These are phyloP conservation scores for Willaertia magna DNA, from an alignment of 208 protist species.

Conservation along the genomic window DNA sequence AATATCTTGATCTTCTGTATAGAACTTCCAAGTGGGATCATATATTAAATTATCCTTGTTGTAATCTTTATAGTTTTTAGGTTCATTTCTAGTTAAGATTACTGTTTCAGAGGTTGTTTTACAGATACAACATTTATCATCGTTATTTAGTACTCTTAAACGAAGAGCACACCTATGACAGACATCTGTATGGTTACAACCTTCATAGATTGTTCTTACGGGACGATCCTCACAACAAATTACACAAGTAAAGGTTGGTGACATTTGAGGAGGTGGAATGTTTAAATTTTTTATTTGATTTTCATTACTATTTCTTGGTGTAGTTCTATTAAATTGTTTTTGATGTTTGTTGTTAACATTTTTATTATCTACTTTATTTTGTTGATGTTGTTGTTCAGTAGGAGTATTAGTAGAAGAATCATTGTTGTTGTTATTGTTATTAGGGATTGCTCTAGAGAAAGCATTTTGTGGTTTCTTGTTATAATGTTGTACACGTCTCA, in stretches of 20 bases:
- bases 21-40: background rate
- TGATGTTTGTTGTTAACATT: background rate
- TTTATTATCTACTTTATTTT: background rate
- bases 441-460: too few species aligned
- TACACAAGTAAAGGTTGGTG: background rate
- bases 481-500: too few species aligned
- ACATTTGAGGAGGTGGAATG: background rate
- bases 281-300: background rate
- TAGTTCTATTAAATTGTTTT: background rate
- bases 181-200: background rate
- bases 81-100: background rate
- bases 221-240: background rate
- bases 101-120: background rate
- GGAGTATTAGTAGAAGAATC: too few species aligned
- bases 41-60: background rate
- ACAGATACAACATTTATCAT: conserved; percentile 9
- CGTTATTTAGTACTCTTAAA: background rate
- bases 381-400: background rate
- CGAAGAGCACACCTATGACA: background rate
- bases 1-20: background rate
- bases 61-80: background rate
- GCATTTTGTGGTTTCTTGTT: too few species aligned
- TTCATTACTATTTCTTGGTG: background rate
- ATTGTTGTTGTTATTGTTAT: too few species aligned
- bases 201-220: background rate